Conservation (phyloP, 2,329 filamentous ascomycete genomes). For the Leptographium flavum region DNA sequence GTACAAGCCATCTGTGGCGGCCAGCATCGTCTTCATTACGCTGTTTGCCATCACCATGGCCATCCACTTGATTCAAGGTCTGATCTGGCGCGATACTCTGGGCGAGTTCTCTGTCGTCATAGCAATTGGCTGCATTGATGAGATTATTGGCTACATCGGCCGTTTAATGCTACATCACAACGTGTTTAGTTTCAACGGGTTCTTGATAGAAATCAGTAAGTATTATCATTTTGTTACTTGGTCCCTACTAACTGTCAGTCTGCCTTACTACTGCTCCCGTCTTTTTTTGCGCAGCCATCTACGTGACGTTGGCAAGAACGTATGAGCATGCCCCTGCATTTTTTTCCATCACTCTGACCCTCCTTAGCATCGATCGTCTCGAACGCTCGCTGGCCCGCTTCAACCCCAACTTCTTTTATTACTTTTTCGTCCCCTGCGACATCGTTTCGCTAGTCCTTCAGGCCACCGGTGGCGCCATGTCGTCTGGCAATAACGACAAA, state of each 20-base stretch:
- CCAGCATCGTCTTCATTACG: conserved; percentile 27
- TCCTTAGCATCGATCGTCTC: conserved; percentile 21
- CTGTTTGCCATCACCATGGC: conserved; percentile 32
- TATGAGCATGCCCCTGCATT: neutral
- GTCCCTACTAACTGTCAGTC: conserved; percentile 20
- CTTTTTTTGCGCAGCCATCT: conserved; percentile 49
- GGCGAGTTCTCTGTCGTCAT: conserved; percentile 33
- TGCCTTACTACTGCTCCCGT: conserved; percentile 43
- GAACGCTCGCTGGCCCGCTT: conserved; percentile 25
- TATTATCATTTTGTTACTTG: neutral
- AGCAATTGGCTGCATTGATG: conserved; percentile 39
- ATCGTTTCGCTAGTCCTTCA: conserved; percentile 39
- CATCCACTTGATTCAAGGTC: conserved; percentile 28
- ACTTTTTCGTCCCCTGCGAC: conserved; percentile 37
- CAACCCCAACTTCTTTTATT: conserved; percentile 25
- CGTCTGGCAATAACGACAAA: conserved; percentile 28
- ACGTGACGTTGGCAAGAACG: conserved; percentile 36
- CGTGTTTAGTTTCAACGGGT: conserved; percentile 42
- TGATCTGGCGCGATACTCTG: conserved; percentile 29
- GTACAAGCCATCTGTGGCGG: conserved; percentile 30
- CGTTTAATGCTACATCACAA: conserved; percentile 42
- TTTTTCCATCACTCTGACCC: neutral
- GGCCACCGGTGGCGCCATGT: conserved; percentile 38
- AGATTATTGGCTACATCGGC: conserved; percentile 49
- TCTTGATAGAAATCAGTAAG: conserved; percentile 49